A percentile compares a stretch with the other conserved stretches of the same genome.
Evolutionary conservation across 163 green algal genomes (phyloP).

Genomic region (Coccomyxa subellipsoidea): DNA sequence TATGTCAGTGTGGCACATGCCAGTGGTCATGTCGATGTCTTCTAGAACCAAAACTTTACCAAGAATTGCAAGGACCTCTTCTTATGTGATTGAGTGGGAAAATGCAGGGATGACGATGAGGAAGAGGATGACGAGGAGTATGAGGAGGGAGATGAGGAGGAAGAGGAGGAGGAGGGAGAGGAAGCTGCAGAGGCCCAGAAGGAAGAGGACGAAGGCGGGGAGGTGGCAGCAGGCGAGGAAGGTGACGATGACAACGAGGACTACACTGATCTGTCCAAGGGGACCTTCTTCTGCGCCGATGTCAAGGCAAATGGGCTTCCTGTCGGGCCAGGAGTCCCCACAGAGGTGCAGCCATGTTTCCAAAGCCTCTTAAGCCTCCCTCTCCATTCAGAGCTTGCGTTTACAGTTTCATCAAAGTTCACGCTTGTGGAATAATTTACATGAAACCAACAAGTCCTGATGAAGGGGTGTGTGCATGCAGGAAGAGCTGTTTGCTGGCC

Average conservation of each 20-base stretch:
- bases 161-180: conserved; percentile 15
- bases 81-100: too few relatives aligned
- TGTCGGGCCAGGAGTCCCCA: conserved; percentile 15
- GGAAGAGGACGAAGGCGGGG: conserved; percentile 12
- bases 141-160: conserved; percentile 23
- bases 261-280: conserved; percentile 13
- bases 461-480: conserved; percentile 8
- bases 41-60: too few relatives aligned
- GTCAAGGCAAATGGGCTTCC: conserved; percentile 13
- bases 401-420: too few relatives aligned
- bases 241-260: conserved; percentile 32
- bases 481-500: conserved; percentile 56
- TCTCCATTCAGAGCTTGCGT: background rate
- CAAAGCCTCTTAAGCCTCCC: background rate
- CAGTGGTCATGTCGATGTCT: too few relatives aligned
- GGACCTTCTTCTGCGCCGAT: conserved; percentile 19
- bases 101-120: conserved; percentile 6
- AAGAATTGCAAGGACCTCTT: too few relatives aligned
- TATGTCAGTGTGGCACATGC: too few relatives aligned
- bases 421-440: too few relatives aligned
- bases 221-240: conserved; percentile 6
- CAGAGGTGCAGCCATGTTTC: conserved; percentile 6
- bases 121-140: conserved; percentile 35
- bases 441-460: background rate
- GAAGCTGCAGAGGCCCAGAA: conserved; percentile 11